Conservation (phyloP, 805 yeast genomes). For the Teunomyces panamensis region DNA sequence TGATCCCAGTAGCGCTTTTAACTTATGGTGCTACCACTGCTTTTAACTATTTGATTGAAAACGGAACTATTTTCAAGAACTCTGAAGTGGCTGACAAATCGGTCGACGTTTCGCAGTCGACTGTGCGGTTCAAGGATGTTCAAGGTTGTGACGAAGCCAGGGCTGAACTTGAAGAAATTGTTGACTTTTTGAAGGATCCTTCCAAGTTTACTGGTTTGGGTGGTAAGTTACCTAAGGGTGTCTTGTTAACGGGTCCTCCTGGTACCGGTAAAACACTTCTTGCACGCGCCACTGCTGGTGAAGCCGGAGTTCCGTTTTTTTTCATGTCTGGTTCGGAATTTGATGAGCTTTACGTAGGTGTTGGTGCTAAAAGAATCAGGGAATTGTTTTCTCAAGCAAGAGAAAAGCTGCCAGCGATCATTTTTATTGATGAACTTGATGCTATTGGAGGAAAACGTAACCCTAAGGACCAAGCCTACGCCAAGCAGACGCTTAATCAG, state of each 20-base stretch:
- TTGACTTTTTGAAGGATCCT: slow-evolving; percentile 96
- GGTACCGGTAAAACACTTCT: slow-evolving; percentile 97
- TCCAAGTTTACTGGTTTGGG: slow-evolving; percentile 94
- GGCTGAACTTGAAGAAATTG: slow-evolving; percentile 94
- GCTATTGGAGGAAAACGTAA: slow-evolving; percentile 98
- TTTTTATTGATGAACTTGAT: slow-evolving; percentile 96
- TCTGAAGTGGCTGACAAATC: slow-evolving; percentile 72
- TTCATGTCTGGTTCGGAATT: slow-evolving; percentile 98
- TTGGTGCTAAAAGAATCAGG: slow-evolving; percentile 96
- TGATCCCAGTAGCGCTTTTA: slow-evolving; percentile 74
- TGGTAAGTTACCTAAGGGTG: slow-evolving; percentile 97
- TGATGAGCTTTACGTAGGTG: slow-evolving; percentile 97
- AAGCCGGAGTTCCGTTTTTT: slow-evolving; percentile 97
- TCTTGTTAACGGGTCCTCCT: slow-evolving; percentile 94
- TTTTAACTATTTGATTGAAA: slow-evolving; percentile 75
- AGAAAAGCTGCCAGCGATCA: slow-evolving; percentile 93
- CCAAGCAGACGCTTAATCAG: slow-evolving; percentile 95
- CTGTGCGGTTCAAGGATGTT: slow-evolving; percentile 88
- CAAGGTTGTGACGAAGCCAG: slow-evolving; percentile 99
- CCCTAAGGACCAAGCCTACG: slow-evolving; percentile 97
- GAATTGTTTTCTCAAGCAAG: slow-evolving; percentile 92
- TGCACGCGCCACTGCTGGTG: slow-evolving; percentile 98
- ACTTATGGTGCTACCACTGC: slow-evolving; percentile 81
- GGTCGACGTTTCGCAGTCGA: slow-evolving; percentile 79
- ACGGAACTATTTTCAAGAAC: slow-evolving; percentile 74